Base-by-base conservation (phyloP, 2,329 filamentous ascomycete species). In the Fusarium abutilonis region DNA sequence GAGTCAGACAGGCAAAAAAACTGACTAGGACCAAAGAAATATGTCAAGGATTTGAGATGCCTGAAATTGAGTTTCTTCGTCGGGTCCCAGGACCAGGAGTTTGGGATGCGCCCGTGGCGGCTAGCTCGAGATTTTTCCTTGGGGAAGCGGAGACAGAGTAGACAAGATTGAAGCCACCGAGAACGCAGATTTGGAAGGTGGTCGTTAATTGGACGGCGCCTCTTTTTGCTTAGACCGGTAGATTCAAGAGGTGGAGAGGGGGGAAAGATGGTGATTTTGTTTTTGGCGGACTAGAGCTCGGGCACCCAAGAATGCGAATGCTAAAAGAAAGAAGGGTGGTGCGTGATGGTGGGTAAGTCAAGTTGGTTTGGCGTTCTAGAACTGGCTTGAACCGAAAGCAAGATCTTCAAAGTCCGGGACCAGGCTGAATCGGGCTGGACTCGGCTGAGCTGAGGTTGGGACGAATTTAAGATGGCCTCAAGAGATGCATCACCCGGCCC, bases 51-150 rank as follows among this genome's bases (percentile, higher is more conserved):
- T 54, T 57, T 66, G 47, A 44, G 64, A 68, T 64, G 64, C 62
- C 66, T 54, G 64, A 68, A 64, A 65, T 67, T 70, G 63, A 69
- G 60, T 69, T 70, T 66, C 56, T 50, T 55, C 59, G 52, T 62
- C 55, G 47, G 59, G 41, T 62, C 57, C 64, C 45, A 62, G 63
- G 54, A 63, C 67, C 65, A 38, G 63, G 67, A 67, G 59, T 63
- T 61, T 67, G 67, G 67, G 61, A 67, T 60, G 58, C 65, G 65
- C 65, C 63, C 67, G 67, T 65, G 58, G 59, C 67, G 63, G 59
- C 64, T 67, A 69, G 61, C 64, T 60, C 59, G 56, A 48, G 57
- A 35, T 42, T 55, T 58, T 54, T 26, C 32, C 46, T 60, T 67
- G 63, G 64, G 52, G 63, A 67, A 70, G 63, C 55, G 63, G 61